A percentile compares a stretch with the other conserved stretches of the same genome.
These are phyloP conservation scores for Mortierella alpina DNA, from an alignment of 192 early-diverging fungal genomes.

Conservation along the genomic window DNA sequence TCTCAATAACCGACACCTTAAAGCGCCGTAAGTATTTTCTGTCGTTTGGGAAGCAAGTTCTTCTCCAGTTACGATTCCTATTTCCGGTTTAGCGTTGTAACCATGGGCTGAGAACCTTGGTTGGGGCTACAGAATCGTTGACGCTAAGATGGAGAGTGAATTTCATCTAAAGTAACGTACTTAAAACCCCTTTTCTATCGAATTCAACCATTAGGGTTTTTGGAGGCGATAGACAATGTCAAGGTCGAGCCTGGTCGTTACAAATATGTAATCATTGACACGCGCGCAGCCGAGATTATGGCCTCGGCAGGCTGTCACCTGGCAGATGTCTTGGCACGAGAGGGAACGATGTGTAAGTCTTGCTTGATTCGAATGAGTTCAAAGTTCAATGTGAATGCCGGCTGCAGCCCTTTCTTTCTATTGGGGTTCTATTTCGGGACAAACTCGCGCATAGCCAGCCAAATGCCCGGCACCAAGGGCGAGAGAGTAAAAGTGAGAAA, in stretches of 20 bases:
- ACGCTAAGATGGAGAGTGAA: background rate
- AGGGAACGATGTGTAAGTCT: conserved; percentile 71
- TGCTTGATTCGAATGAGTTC: background rate
- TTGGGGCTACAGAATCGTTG: no score
- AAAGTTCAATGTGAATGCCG: background rate
- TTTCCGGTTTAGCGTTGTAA: background rate
- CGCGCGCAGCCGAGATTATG: conserved; percentile 74
- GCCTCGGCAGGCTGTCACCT: conserved; percentile 75
- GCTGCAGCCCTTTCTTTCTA: background rate
- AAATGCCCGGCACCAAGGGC: no score
- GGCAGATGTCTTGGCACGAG: conserved; percentile 69
- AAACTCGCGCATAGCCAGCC: no score
- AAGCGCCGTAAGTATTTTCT: conserved; percentile 50
- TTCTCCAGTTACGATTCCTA: no score
- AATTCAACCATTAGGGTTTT: conserved; percentile 23
- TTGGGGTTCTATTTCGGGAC: background rate
- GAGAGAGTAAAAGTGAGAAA: background rate
- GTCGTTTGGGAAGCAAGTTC: background rate
- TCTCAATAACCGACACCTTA: conserved; percentile 51
- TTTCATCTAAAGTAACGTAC: background rate
- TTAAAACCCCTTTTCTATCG: background rate
- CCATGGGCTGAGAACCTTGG: no score
- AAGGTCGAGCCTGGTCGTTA: conserved; percentile 69
- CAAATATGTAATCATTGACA: conserved; percentile 88
- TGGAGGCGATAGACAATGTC: conserved; percentile 51